Percentiles rank a stretch among this genome's conserved stretches.
phyloP scores from a whole-genome alignment of 176 grass and related monocot species.

The maize (Zea mays) region Zm-B73-REFERENCE-NAM-5.0 NC_050098.1:236823001-236823500 shows the following conservation, averaged over 20 bases:
- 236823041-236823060: no score
- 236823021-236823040: no score
- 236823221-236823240: neutral
- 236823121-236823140: no score
- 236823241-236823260: neutral
- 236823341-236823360: neutral
- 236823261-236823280: neutral
- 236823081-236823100: no score
- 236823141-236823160: no score
- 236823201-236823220: neutral
- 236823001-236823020: no score
- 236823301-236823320: neutral
- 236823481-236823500: neutral
- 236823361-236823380: neutral
- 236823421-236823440: slow-evolving; percentile 2
- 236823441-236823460: neutral
- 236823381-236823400: slow-evolving; percentile 24
- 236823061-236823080: no score
- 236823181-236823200: neutral
- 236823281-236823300: no score
- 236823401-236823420: slow-evolving; percentile 16
- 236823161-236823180: slow-evolving; percentile 13
- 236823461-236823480: slow-evolving; percentile 27
- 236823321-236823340: neutral
- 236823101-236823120: no score